Percentiles rank a stretch among this genome's conserved stretches.
Conservation (phyloP, 2,329 filamentous ascomycete genomes). For the Beauveria medogensis region DNA sequence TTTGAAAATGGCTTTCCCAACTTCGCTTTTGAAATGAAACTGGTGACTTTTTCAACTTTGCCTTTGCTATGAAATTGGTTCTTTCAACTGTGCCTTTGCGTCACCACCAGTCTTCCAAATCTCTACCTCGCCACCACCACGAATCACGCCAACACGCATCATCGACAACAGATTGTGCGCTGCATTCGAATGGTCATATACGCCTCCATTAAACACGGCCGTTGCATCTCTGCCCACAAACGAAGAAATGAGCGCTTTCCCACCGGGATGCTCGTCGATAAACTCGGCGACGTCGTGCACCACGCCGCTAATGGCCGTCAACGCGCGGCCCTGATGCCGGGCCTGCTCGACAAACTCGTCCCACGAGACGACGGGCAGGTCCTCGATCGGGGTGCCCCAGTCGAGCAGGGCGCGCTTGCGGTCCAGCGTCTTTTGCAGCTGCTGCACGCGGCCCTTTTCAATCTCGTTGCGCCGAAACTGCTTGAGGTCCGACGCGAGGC, state of each 20-base stretch:
- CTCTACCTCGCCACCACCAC: conserved; percentile 72
- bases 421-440: conserved; percentile 87
- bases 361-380: conserved; percentile 79
- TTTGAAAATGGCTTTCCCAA: too few relatives aligned
- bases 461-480: conserved; percentile 89
- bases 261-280: conserved; percentile 72
- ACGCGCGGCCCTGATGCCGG: conserved; percentile 58
- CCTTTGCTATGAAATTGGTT: background rate
- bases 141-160: conserved; percentile 71
- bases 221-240: conserved; percentile 73
- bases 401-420: conserved; percentile 75
- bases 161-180: conserved; percentile 74
- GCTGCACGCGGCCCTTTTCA: conserved; percentile 83
- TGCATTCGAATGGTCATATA: conserved; percentile 75
- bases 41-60: background rate
- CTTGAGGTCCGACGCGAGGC: conserved; percentile 80
- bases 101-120: conserved; percentile 56
- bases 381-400: conserved; percentile 79
- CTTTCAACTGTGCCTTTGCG: background rate
- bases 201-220: conserved; percentile 75
- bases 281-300: conserved; percentile 73
- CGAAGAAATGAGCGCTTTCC: conserved; percentile 66
- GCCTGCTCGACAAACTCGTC: conserved; percentile 65
- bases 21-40: background rate
- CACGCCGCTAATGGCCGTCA: conserved; percentile 65